Base-by-base conservation (phyloP, 148 eudicot species). In the Chenopodium album region DNA sequence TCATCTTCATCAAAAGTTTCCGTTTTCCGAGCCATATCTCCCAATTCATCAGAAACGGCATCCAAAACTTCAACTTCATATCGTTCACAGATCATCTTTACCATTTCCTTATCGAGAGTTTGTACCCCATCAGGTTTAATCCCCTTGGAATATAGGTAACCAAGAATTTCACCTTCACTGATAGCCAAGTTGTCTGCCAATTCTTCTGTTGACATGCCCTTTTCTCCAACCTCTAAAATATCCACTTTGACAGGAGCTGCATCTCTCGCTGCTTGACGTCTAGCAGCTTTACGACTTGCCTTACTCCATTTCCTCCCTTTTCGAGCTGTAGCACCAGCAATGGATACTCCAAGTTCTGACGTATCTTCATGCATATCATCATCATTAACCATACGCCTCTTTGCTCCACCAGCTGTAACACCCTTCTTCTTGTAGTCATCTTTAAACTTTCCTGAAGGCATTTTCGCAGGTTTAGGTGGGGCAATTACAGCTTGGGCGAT, bases 231-330 rank as follows among this genome's bases (percentile, higher is more conserved):
- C 87, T 94, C 98, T 89, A 96, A 87, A 75, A 94, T 92, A 59
- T 94, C 98, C 63, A 90, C 98, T 82, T 84, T 89, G 4, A 94
- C 94, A 76, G 99, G 99, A 82, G 94, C 99, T 60, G 98, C 95
- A 9, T 94, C 98, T 80, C 84, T 88, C 46, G 93, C 99, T 32
- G 98, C 98, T 91, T 87, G 95, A 77, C 92, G 89, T 82, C 97
- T 90, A 56, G 93, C 99, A 67, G 99, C 99, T 82, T 84, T 96
- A 50, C 99, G 91, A 78, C 98, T 96, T 17, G 98, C 98, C 85
- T 92, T 96, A 78, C 82, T 92, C 95, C 94, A 94, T 85, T 92
- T 96, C 79, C 98, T 89, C 75, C 99, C 98, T 84, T 90, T 96
- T 82, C 95, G 87, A 17, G 90, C 90, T 10, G 48, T 68, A 69